phyloP scores from a whole-genome alignment of 75 land plant genomes.

The Pinus tabuliformis region DNA sequence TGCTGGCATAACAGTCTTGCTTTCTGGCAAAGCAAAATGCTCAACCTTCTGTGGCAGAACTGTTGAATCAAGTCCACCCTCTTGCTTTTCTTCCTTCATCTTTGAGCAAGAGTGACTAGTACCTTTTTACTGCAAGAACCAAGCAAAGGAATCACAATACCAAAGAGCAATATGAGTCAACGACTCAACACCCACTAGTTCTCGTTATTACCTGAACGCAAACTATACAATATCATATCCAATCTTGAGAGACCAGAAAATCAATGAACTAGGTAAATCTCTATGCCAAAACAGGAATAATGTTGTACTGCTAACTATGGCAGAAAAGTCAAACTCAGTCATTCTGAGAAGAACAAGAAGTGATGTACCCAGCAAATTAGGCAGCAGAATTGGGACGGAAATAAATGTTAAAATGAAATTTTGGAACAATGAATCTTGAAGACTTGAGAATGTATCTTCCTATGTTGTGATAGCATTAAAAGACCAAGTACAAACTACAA shows the following conservation, averaged over 20 bases:
- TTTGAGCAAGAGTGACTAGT: background rate
- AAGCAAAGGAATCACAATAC: background rate
- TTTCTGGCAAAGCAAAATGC: background rate
- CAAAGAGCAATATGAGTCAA: background rate
- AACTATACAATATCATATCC: slow-evolving; percentile 1
- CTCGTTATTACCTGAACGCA: slow-evolving; percentile 5
- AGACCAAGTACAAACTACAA: background rate
- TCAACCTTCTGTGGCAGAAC: background rate
- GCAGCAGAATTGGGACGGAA: no score
- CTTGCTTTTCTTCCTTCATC: slow-evolving; percentile 10
- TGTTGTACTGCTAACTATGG: background rate
- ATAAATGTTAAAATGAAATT: no score
- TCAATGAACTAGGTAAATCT: background rate
- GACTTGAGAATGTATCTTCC: background rate
- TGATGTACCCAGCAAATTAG: no score
- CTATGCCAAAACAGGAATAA: background rate
- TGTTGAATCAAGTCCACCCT: background rate
- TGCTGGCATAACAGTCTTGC: background rate
- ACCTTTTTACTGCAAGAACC: background rate
- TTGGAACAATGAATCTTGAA: background rate
- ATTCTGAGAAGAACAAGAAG: background rate
- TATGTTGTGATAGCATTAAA: background rate
- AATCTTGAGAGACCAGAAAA: background rate
- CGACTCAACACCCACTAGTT: background rate
- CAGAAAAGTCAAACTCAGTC: background rate